Percentiles rank a stretch among this genome's conserved stretches.
phyloP scores from a whole-genome alignment of 371 early-diverging fungal species.

The Conidiobolus incongruus region DNA sequence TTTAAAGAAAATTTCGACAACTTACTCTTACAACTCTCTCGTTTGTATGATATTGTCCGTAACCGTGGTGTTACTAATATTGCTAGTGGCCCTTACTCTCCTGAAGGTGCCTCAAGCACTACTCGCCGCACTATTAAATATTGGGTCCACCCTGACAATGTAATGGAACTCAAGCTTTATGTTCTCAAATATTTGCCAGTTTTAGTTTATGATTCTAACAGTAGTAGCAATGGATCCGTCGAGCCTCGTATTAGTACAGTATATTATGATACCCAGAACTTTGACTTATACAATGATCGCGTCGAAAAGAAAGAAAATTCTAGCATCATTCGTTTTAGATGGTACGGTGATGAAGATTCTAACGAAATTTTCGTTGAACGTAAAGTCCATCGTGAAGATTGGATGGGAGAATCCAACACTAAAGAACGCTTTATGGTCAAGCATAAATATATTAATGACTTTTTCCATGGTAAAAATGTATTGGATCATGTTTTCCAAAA shows the following conservation, averaged over 20 bases:
- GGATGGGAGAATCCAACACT: constrained; percentile 92
- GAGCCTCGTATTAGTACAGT: constrained; percentile 91
- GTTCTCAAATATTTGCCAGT: constrained; percentile 95
- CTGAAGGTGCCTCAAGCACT: constrained; percentile 38
- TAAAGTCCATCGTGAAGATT: constrained; percentile 95
- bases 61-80: constrained; percentile 13
- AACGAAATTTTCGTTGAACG: constrained; percentile 92
- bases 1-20: constrained; percentile 81
- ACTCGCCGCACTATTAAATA: constrained; percentile 91
- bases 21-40: constrained; percentile 70
- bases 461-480: constrained; percentile 60
- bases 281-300: constrained; percentile 85
- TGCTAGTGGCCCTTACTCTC: constrained; percentile 12
- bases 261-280: constrained; percentile 92
- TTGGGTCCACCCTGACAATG: constrained; percentile 98
- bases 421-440: constrained; percentile 93
- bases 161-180: constrained; percentile 83
- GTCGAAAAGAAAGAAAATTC: constrained; percentile 89
- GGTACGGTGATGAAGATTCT: constrained; percentile 81
- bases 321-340: constrained; percentile 83
- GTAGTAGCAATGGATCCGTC: constrained; percentile 12
- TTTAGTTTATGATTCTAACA: constrained; percentile 63
- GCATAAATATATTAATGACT: constrained; percentile 82
- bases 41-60: constrained; percentile 70
- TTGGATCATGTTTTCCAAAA: constrained; percentile 59